Evolutionary conservation across 2,329 filamentous ascomycete species (phyloP).

Genomic region (Fusarium oxysporum): DNA sequence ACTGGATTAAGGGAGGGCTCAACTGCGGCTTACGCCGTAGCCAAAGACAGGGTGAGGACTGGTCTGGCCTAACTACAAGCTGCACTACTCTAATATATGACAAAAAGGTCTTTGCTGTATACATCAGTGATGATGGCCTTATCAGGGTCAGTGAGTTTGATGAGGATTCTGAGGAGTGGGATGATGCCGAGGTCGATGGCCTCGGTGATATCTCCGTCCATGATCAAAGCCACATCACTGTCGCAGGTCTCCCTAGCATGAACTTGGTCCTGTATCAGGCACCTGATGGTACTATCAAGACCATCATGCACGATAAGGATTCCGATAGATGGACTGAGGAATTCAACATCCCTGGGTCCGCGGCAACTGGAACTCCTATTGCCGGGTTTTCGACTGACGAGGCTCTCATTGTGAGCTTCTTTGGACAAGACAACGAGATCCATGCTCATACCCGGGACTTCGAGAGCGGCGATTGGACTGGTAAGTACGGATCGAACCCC

Average conservation of each 20-base stretch:
- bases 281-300: neutral
- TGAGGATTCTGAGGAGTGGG: neutral
- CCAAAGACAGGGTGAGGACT: neutral
- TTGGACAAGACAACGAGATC: neutral
- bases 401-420: neutral
- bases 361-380: neutral
- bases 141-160: neutral
- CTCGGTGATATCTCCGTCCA: neutral
- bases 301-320: neutral
- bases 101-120: neutral
- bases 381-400: neutral
- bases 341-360: neutral
- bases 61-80: rapidly evolving
- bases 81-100: neutral
- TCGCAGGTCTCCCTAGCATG: neutral
- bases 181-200: neutral
- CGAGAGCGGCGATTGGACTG: neutral
- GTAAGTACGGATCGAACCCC: neutral
- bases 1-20: neutral
- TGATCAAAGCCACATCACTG: neutral
- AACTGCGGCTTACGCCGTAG: neutral
- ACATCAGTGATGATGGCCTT: rapidly evolving
- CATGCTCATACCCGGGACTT: neutral
- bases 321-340: rapidly evolving
- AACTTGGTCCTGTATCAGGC: neutral